Percentiles rank a stretch among this genome's conserved stretches.
phyloP scores from a whole-genome alignment of 2,329 filamentous ascomycete species.

The Xylariaceae sp. region DNA sequence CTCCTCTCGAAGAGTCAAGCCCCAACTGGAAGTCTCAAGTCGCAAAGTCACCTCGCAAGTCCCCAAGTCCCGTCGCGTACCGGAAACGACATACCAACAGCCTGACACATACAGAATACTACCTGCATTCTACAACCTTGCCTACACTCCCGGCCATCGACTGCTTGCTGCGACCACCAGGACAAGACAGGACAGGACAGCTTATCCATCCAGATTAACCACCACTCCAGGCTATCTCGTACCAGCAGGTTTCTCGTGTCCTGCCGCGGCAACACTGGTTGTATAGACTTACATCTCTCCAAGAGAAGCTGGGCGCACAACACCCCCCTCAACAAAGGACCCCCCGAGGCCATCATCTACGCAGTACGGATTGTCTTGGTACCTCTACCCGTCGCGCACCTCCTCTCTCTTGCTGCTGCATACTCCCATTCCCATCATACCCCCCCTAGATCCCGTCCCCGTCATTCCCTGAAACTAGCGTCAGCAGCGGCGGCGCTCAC shows the following conservation, averaged over 20 bases:
- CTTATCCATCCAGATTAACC: conserved; percentile 8
- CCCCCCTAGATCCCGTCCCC: conserved; percentile 36
- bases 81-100: conserved; percentile 16
- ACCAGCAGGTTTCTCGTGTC: conserved; percentile 14
- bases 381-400: conserved; percentile 5
- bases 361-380: no score
- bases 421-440: conserved; percentile 23
- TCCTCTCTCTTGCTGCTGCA: conserved; percentile 22
- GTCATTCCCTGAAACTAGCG: conserved; percentile 44
- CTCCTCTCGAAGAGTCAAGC: not conserved
- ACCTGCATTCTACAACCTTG: no score
- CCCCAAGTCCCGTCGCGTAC: conserved; percentile 21
- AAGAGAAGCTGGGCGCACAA: conserved; percentile 4
- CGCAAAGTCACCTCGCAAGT: conserved; percentile 15
- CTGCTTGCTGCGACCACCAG: not conserved
- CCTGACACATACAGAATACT: not conserved
- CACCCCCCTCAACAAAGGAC: conserved; percentile 6
- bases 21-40: conserved; percentile 13
- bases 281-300: conserved; percentile 18
- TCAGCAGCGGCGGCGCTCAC: conserved; percentile 34
- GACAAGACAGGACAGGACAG: conserved; percentile 11
- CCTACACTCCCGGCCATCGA: no score
- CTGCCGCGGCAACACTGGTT: conserved; percentile 4
- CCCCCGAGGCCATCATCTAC: not conserved
- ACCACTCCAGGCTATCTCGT: not conserved